These are phyloP conservation scores for Geosmithia flava DNA, from an alignment of 2,329 filamentous ascomycete species.

Conservation along the genomic window DNA sequence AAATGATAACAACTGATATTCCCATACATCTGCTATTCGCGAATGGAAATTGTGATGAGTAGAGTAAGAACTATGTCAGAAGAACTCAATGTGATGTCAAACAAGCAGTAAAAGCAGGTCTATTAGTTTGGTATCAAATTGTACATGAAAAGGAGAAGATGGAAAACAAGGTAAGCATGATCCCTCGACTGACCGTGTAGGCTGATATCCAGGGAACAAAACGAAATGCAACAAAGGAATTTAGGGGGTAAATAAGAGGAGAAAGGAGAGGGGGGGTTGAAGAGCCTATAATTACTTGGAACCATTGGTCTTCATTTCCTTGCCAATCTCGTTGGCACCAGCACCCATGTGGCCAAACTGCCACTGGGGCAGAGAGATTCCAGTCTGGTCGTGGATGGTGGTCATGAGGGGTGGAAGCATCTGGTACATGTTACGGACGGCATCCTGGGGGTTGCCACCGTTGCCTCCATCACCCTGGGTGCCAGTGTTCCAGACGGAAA, in stretches of 20 bases:
- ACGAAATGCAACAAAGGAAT: neutral
- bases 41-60: too few relatives aligned
- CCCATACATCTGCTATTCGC: too few relatives aligned
- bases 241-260: neutral
- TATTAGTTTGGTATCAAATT: neutral
- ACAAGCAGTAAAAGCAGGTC: neutral
- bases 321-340: constrained; percentile 16
- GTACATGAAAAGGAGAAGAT: neutral
- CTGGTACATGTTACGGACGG: constrained; percentile 72
- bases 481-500: constrained; percentile 81
- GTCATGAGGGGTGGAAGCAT: constrained; percentile 70
- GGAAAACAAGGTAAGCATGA: neutral
- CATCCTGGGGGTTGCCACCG: constrained; percentile 38
- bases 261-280: neutral
- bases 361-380: constrained; percentile 71
- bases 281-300: neutral
- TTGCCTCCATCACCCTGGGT: constrained; percentile 23
- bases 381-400: constrained; percentile 83
- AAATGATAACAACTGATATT: too few relatives aligned
- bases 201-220: neutral
- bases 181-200: neutral
- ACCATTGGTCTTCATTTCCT: constrained; percentile 6
- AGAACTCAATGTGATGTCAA: neutral
- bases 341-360: constrained; percentile 40
- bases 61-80: too few relatives aligned